Percentiles rank a stretch among this genome's conserved stretches.
Evolutionary conservation across 352 stramenopile species (phyloP).

Genomic region (Hyphochytrium catenoides): DNA sequence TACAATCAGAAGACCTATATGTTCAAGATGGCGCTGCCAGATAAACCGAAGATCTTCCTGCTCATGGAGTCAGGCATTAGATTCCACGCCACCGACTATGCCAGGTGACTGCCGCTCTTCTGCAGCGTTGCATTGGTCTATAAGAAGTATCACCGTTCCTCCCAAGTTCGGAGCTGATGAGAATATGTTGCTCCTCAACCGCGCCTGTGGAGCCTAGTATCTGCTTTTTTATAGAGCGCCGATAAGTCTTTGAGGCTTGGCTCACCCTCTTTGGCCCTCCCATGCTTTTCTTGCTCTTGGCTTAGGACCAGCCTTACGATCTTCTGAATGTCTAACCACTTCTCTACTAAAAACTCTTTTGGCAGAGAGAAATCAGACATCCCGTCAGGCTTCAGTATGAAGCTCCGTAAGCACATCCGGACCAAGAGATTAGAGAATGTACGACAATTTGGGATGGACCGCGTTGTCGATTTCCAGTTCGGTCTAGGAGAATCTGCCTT

Average conservation of each 20-base stretch:
- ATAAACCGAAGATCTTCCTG: conserved; percentile 73
- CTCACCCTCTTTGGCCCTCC: too few species aligned
- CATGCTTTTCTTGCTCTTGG: too few species aligned
- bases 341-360: conserved; percentile 7
- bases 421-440: conserved; percentile 76
- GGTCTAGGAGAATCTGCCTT: conserved; percentile 60
- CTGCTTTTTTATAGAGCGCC: too few species aligned
- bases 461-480: conserved; percentile 90
- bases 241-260: too few species aligned
- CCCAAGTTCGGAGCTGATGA: too few species aligned
- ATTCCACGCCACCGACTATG: conserved; percentile 85
- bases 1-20: conserved; percentile 76
- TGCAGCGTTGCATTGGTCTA: too few species aligned
- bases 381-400: conserved; percentile 88
- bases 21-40: conserved; percentile 69
- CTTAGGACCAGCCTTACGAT: too few species aligned
- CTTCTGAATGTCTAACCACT: too few species aligned
- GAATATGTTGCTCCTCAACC: too few species aligned
- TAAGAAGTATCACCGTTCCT: too few species aligned
- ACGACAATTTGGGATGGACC: conserved; percentile 76
- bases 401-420: conserved; percentile 89
- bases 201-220: too few species aligned
- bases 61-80: conserved; percentile 85
- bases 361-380: conserved; percentile 29
- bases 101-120: conserved; percentile 27